These are phyloP conservation scores for Leccinum pachyderme DNA, from an alignment of 1,284 basidiomycete genomes.

Conservation along the genomic window DNA sequence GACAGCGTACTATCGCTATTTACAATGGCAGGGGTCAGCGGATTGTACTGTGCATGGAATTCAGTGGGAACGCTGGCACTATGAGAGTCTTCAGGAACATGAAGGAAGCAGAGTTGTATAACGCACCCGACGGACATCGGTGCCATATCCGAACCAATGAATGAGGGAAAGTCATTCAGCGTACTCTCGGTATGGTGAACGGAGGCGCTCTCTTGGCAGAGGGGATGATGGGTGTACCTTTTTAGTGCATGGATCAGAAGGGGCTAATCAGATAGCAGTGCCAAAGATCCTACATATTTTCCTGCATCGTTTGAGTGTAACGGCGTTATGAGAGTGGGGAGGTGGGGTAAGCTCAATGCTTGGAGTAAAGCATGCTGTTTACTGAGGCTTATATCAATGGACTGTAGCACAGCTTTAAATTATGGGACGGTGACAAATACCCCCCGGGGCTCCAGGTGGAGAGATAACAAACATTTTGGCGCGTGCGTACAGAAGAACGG, in stretches of 20 bases:
- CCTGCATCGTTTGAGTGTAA: constrained; percentile 11
- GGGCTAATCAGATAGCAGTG: too few species aligned
- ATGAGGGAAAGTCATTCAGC: background rate
- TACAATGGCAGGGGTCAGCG: background rate
- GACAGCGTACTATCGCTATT: constrained; percentile 1
- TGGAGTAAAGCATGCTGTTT: background rate
- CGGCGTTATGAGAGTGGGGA: background rate
- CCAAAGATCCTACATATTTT: constrained; percentile 7
- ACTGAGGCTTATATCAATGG: background rate
- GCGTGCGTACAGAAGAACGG: background rate
- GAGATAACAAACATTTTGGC: background rate
- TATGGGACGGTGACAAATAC: background rate
- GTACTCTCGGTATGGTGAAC: background rate
- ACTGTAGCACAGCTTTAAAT: constrained; percentile 17
- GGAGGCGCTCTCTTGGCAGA: background rate
- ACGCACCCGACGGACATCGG: constrained; percentile 6
- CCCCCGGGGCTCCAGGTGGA: background rate
- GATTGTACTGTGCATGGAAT: background rate
- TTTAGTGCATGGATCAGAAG: constrained; percentile 5
- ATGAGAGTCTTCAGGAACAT: constrained; percentile 7
- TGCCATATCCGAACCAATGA: background rate
- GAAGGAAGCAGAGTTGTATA: background rate
- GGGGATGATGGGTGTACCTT: constrained; percentile 1
- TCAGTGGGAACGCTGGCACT: background rate
- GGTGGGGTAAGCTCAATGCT: background rate